Evolutionary conservation across 257 asterid species (phyloP).

Genomic region (Nicotiana benthamiana): DNA sequence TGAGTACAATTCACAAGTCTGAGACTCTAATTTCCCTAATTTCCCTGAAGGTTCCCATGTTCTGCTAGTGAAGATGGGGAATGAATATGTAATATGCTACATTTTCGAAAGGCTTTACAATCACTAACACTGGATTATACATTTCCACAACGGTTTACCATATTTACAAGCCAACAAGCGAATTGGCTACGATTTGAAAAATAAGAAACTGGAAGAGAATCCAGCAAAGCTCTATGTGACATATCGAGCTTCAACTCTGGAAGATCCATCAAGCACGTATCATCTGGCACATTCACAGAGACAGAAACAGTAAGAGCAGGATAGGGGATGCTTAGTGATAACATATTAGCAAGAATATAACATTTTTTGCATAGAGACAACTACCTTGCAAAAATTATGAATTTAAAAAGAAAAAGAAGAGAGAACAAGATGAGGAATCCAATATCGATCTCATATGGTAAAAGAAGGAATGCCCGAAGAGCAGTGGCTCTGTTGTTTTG

Average conservation of each 20-base stretch:
- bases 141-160: not conserved
- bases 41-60: not conserved
- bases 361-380: not conserved
- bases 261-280: slow-evolving; percentile 38
- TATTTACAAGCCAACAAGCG: not conserved
- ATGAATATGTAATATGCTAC: not conserved
- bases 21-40: not conserved
- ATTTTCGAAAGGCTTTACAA: not conserved
- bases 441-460: not conserved
- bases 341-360: not conserved
- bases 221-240: not conserved
- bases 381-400: not conserved
- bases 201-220: not conserved
- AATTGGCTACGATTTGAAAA: not conserved
- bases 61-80: not conserved
- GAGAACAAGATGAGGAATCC: not conserved
- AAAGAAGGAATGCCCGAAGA: not conserved
- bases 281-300: slow-evolving; percentile 47
- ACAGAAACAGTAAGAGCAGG: not conserved
- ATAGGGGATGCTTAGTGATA: not conserved
- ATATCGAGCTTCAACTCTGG: not conserved
- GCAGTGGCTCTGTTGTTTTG: too few species aligned
- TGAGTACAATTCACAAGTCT: not conserved
- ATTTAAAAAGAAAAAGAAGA: too few species aligned
- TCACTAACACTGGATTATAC: not conserved